Evolutionary conservation across 768 basidiomycete genomes (phyloP).

Genomic region (Collybiopsis confluens): DNA sequence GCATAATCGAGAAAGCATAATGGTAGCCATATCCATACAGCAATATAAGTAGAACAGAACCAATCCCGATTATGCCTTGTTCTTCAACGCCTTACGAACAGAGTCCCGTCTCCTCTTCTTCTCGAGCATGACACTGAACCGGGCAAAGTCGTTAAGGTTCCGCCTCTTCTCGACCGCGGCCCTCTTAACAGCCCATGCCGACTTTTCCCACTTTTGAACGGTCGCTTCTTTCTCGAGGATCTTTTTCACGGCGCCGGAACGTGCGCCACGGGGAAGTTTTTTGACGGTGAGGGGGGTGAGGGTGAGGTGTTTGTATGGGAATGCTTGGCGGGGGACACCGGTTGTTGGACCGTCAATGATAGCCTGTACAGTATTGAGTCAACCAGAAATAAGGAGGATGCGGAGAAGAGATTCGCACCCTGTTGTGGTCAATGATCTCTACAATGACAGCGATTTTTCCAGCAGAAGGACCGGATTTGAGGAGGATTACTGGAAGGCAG

Average conservation of each 20-base stretch:
- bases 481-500: slow-evolving; percentile 73
- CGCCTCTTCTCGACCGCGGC: slow-evolving; percentile 69
- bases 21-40: not conserved
- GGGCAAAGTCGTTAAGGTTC: slow-evolving; percentile 83
- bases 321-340: slow-evolving; percentile 86
- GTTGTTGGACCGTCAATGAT: slow-evolving; percentile 94
- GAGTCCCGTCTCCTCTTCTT: slow-evolving; percentile 85
- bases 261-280: slow-evolving; percentile 83
- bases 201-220: slow-evolving; percentile 85
- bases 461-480: slow-evolving; percentile 79
- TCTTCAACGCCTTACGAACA: slow-evolving; percentile 55
- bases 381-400: too few species aligned
- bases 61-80: slow-evolving; percentile 35
- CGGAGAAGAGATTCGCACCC: slow-evolving; percentile 50
- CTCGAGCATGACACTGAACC: slow-evolving; percentile 82
- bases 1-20: not conserved
- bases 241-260: slow-evolving; percentile 79
- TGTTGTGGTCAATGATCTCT: slow-evolving; percentile 99
- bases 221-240: slow-evolving; percentile 81
- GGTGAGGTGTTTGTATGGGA: slow-evolving; percentile 87
- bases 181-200: slow-evolving; percentile 85
- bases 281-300: slow-evolving; percentile 84
- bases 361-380: slow-evolving; percentile 50
- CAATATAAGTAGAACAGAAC: not conserved
- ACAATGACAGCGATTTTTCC: slow-evolving; percentile 94